These are phyloP conservation scores for Eutypa lata DNA, from an alignment of 2,329 filamentous ascomycete species.

Conservation along the genomic window DNA sequence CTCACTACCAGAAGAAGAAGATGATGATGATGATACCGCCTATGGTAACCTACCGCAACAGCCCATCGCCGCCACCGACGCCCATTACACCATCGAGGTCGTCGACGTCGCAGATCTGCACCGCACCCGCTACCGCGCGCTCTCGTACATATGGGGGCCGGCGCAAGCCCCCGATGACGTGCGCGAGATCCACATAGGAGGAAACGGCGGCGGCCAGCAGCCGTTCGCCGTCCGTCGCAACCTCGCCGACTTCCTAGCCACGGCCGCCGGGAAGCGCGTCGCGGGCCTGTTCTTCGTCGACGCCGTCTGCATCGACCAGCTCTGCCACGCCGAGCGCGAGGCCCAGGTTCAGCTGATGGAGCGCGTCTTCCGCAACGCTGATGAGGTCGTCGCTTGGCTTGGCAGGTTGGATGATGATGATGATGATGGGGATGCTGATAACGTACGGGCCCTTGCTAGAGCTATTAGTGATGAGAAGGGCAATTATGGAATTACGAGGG, in stretches of 20 bases:
- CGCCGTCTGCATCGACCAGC: constrained; percentile 14
- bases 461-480: background rate
- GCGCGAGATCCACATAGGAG: constrained; percentile 6
- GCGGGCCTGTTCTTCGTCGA: constrained; percentile 14
- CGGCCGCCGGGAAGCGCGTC: constrained; percentile 1
- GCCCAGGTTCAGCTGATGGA: constrained; percentile 11
- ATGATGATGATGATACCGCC: no score
- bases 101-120: constrained; percentile 1
- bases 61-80: no score
- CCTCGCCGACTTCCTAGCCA: constrained; percentile 10
- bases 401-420: background rate
- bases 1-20: no score
- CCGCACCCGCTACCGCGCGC: constrained; percentile 1
- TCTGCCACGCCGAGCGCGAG: constrained; percentile 5
- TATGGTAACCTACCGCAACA: no score
- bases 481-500: background rate
- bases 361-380: constrained; percentile 9
- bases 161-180: constrained; percentile 2
- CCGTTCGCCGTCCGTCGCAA: constrained; percentile 12
- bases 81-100: background rate
- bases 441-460: constrained; percentile 2
- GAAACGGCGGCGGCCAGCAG: no score
- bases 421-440: background rate
- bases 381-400: constrained; percentile 11
- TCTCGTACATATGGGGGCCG: constrained; percentile 10